A percentile compares a stretch with the other conserved stretches of the same genome.
Evolutionary conservation across 1,284 basidiomycete genomes (phyloP).

Genomic region (Xerocomus minutiporus): DNA sequence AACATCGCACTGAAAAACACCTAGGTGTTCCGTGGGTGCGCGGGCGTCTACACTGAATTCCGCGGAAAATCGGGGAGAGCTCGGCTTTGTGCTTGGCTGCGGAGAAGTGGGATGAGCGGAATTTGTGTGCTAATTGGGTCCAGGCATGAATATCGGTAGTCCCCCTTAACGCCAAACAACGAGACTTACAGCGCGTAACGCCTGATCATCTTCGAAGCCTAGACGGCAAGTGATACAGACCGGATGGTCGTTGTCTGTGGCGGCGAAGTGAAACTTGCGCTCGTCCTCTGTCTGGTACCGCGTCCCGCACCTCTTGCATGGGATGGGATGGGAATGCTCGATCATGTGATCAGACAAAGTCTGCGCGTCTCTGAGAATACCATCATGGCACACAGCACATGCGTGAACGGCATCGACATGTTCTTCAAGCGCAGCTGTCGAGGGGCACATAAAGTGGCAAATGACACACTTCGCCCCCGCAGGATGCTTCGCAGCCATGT

Average conservation of each 20-base stretch:
- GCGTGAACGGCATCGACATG: slow-evolving; percentile 27
- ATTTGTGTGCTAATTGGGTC: slow-evolving; percentile 16
- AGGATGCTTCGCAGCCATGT: slow-evolving; percentile 28
- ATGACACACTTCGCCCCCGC: slow-evolving; percentile 19
- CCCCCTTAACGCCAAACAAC: slow-evolving; percentile 6
- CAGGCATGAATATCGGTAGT: slow-evolving; percentile 13
- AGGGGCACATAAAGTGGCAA: slow-evolving; percentile 24
- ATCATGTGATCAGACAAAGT: slow-evolving; percentile 29
- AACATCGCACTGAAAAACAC: slow-evolving; percentile 20
- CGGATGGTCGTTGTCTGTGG: slow-evolving; percentile 25
- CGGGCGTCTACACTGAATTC: slow-evolving; percentile 9
- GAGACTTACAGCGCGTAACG: slow-evolving; percentile 20
- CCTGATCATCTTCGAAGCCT: slow-evolving; percentile 29
- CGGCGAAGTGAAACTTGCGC: slow-evolving; percentile 22
- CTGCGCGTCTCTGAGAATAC: slow-evolving; percentile 25
- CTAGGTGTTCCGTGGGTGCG: background rate
- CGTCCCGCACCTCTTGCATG: slow-evolving; percentile 26
- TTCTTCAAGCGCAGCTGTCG: slow-evolving; percentile 22
- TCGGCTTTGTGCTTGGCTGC: slow-evolving; percentile 11
- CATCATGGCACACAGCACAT: slow-evolving; percentile 26
- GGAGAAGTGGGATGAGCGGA: slow-evolving; percentile 16
- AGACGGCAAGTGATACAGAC: slow-evolving; percentile 22
- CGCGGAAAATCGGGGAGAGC: slow-evolving; percentile 8
- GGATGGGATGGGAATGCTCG: slow-evolving; percentile 26
- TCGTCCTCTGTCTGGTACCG: slow-evolving; percentile 31